Evolutionary conservation across 805 yeast genomes (phyloP).

Genomic region (Starmera dryadoides): DNA sequence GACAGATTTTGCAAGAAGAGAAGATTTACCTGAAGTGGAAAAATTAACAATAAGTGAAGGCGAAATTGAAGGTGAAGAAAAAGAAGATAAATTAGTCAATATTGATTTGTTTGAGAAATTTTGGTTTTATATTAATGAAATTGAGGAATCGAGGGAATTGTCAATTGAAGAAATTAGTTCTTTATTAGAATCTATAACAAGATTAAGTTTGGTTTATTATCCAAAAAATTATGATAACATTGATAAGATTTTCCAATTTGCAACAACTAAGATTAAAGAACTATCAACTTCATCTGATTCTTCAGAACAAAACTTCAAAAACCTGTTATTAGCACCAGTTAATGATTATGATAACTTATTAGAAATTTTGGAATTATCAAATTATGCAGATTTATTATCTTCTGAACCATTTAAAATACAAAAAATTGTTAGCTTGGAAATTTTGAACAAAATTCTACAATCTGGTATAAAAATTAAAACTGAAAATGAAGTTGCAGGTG

Average conservation of each 20-base stretch:
- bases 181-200: conserved; percentile 58
- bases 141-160: conserved; percentile 53
- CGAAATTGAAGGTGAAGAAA: conserved; percentile 5
- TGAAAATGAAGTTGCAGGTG: conserved; percentile 44
- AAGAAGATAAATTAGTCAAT: conserved; percentile 4
- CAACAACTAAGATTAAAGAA: conserved; percentile 32
- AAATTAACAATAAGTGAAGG: conserved; percentile 12
- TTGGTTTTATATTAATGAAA: conserved; percentile 53
- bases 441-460: conserved; percentile 49
- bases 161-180: conserved; percentile 57
- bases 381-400: conserved; percentile 46
- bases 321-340: conserved; percentile 43
- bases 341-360: conserved; percentile 27
- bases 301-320: conserved; percentile 33
- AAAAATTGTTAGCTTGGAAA: conserved; percentile 49
- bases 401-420: conserved; percentile 46
- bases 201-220: conserved; percentile 59
- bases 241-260: conserved; percentile 53
- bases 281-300: conserved; percentile 19
- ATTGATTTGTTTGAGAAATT: conserved; percentile 51
- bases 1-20: conserved; percentile 42
- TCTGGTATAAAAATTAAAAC: conserved; percentile 29
- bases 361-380: conserved; percentile 31
- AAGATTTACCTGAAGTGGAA: conserved; percentile 17
- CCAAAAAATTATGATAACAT: conserved; percentile 54